phyloP scores from a whole-genome alignment of 2,329 filamentous ascomycete species.

The Myrmaecium sp. region DNA sequence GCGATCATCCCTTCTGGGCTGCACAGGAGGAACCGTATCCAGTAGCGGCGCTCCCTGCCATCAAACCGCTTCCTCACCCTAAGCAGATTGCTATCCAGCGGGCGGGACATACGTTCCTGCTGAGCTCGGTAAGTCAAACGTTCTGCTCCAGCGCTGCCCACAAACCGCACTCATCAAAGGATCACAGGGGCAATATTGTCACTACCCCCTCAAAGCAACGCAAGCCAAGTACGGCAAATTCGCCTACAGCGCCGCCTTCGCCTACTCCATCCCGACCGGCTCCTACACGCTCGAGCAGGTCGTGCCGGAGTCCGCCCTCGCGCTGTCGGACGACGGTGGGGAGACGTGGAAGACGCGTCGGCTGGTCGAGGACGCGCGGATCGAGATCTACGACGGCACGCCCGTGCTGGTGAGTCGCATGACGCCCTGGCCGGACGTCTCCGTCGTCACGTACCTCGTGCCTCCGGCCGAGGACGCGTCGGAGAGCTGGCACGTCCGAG shows the following conservation, averaged over 20 bases:
- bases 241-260: constrained; percentile 60
- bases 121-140: too few species aligned
- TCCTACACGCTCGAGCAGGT: constrained; percentile 62
- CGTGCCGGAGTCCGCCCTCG: constrained; percentile 58
- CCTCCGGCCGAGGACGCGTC: constrained; percentile 41
- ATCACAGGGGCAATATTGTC: constrained; percentile 68
- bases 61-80: constrained; percentile 48
- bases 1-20: constrained; percentile 59
- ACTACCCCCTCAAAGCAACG: constrained; percentile 65
- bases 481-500: constrained; percentile 52
- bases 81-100: constrained; percentile 55
- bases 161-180: too few species aligned
- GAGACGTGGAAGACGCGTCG: constrained; percentile 67
- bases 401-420: constrained; percentile 52
- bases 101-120: constrained; percentile 59
- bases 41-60: constrained; percentile 36
- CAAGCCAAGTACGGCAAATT: constrained; percentile 71
- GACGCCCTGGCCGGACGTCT: constrained; percentile 54
- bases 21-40: constrained; percentile 46
- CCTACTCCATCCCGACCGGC: constrained; percentile 61
- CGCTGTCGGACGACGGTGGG: constrained; percentile 59
- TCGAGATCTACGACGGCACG: constrained; percentile 37
- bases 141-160: too few species aligned
- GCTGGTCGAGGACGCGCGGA: constrained; percentile 44
- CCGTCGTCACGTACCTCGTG: constrained; percentile 46